Conservation (phyloP, 2,329 filamentous ascomycete species). For the Magnaporthiopsis rhizophila region DNA sequence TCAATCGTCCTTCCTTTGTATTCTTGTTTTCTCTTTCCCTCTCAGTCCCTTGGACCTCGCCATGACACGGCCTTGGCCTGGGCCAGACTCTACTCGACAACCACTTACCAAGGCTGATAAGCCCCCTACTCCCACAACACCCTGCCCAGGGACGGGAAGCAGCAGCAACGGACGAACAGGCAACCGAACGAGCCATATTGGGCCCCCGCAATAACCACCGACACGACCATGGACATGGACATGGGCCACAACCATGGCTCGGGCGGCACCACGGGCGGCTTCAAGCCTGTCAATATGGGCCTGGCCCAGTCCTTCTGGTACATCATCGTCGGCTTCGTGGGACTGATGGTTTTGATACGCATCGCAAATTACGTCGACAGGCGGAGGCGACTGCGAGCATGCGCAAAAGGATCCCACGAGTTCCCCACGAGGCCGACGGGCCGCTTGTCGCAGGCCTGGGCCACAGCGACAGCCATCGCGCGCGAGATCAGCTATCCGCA, state of each 20-base stretch:
- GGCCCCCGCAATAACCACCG: slow-evolving; percentile 7
- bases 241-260: slow-evolving; percentile 9
- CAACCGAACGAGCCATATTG: neutral
- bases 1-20: neutral
- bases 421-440: slow-evolving; percentile 46
- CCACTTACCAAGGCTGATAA: neutral
- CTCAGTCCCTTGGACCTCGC: neutral
- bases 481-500: slow-evolving; percentile 52
- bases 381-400: slow-evolving; percentile 35
- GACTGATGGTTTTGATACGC: slow-evolving; percentile 31
- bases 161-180: slow-evolving; percentile 1
- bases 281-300: slow-evolving; percentile 37
- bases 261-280: slow-evolving; percentile 16
- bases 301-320: slow-evolving; percentile 54
- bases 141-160: neutral
- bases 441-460: slow-evolving; percentile 41
- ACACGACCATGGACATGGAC: slow-evolving; percentile 8
- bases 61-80: neutral
- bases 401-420: slow-evolving; percentile 31
- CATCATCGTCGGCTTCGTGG: slow-evolving; percentile 41
- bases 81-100: neutral
- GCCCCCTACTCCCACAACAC: neutral
- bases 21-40: too few species aligned
- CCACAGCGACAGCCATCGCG: slow-evolving; percentile 47
- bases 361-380: slow-evolving; percentile 34